Conservation (phyloP, 176 grass and related monocot genomes). For the Avena atlantica region DNA sequence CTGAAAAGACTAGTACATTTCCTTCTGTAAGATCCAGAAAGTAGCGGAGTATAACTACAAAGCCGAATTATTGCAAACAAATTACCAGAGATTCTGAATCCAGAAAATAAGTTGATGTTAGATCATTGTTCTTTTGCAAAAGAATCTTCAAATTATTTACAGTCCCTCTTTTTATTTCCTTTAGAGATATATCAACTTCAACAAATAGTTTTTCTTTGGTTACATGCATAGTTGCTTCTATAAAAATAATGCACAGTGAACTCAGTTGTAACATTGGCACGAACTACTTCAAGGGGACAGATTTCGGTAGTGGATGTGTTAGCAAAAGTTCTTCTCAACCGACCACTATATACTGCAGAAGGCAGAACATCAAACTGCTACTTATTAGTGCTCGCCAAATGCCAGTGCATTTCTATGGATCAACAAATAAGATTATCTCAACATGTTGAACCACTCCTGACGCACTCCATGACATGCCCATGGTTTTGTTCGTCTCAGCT, state of each 20-base stretch:
- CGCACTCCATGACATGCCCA: not conserved
- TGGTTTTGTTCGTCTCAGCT: not conserved
- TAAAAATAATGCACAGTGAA: not conserved
- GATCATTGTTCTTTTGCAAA: not conserved
- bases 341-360: not conserved
- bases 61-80: not conserved
- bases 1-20: not conserved
- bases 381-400: not conserved
- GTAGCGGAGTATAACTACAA: not conserved
- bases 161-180: not conserved
- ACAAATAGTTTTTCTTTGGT: not conserved
- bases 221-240: not conserved
- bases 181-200: not conserved
- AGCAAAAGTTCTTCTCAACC: not conserved
- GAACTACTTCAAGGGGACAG: not conserved
- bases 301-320: not conserved
- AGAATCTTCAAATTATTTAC: not conserved
- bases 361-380: not conserved
- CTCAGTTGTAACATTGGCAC: conserved; percentile 1
- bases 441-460: not conserved
- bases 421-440: not conserved
- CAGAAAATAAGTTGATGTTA: not conserved
- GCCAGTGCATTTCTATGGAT: not conserved
- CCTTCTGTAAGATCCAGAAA: not conserved
- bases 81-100: not conserved